phyloP scores from a whole-genome alignment of 192 early-diverging fungal species.

The Coemansia sp. region DNA sequence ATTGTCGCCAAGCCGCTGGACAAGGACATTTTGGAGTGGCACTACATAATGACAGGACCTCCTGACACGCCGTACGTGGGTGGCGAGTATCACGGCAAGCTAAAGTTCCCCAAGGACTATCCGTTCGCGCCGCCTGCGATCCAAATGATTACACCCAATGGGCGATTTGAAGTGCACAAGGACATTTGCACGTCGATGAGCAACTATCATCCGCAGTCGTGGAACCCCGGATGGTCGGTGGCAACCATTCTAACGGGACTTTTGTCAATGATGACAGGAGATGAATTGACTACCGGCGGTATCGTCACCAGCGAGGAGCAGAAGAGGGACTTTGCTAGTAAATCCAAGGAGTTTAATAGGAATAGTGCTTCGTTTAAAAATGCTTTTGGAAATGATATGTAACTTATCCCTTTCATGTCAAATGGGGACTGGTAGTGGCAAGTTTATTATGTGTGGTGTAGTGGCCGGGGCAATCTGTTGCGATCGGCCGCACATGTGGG shows the following conservation, averaged over 20 bases:
- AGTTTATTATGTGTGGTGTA: background rate
- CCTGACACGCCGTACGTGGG: slow-evolving; percentile 82
- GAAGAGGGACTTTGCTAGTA: slow-evolving; percentile 59
- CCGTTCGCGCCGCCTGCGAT: slow-evolving; percentile 89
- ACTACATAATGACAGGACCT: slow-evolving; percentile 92
- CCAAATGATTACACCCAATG: slow-evolving; percentile 78
- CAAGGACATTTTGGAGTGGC: slow-evolving; percentile 96
- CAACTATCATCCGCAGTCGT: slow-evolving; percentile 91
- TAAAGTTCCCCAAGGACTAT: slow-evolving; percentile 92
- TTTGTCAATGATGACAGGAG: slow-evolving; percentile 87
- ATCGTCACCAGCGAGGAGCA: slow-evolving; percentile 71
- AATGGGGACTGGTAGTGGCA: background rate
- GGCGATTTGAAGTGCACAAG: slow-evolving; percentile 89
- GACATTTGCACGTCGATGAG: slow-evolving; percentile 96
- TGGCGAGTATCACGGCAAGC: slow-evolving; percentile 86
- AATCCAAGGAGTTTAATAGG: slow-evolving; percentile 44
- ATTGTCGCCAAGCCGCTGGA: slow-evolving; percentile 92
- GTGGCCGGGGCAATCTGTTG: background rate
- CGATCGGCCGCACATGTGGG: slow-evolving; percentile 1
- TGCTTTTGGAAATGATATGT: slow-evolving; percentile 15
- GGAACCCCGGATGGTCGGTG: slow-evolving; percentile 98
- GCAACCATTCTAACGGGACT: slow-evolving; percentile 86
- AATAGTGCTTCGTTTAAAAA: slow-evolving; percentile 19
- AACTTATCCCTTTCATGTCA: background rate
- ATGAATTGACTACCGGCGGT: slow-evolving; percentile 79